Evolutionary conservation across 1,139 yeast genomes (phyloP), one percentile per base, ranked within the genome.

Genomic region (Yamadazyma oceani): DNA sequence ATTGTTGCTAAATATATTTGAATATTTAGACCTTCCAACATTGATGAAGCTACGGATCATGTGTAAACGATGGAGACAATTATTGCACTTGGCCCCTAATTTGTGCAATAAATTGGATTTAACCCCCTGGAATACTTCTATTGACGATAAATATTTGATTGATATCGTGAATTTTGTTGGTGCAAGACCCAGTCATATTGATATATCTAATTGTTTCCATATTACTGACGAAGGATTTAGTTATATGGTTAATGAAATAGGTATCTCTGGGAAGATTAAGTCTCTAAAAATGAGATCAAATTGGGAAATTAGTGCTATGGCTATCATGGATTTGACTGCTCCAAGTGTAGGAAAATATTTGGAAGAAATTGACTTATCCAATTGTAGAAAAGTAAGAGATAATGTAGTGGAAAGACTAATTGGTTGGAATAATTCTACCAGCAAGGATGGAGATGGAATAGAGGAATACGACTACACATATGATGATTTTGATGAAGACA

Each of bases 301-400:
- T 35, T 85, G 92, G 92, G 87, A 82, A 48, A 78, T 84, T 7
- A 77, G 84, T 44, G 86, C 88, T 3, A 79, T 82, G 86, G 85
- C 90, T 4, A 80, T 85, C 17, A 81, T 84, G 86, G 92, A 85
- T 54, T 58, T 85, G 35, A 74, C 87, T 1, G 81, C 76, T 2
- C 83, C 84, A 0, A 73, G 77, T 44, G 79, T 82, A 27, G 89
- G 89, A 2, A 66, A 70, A 34, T 62, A 70, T 44, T 59, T 85
- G 31, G 76, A 73, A 42, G 81, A 75, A 41, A 65, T 85, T 19
- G 88, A 84, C 53, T 62, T 85, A 32, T 74, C 86, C 4, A 84
- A 85, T 55, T 85, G 92, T 53, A 66, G 89, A 25, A 82, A 81
- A 49, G 88, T 84, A 3, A 67, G 82, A 36, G 92, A 85, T 54